Evolutionary conservation across 1,284 basidiomycete species (phyloP), one percentile per base, ranked within the genome.

Genomic region (Marasmius oreades): DNA sequence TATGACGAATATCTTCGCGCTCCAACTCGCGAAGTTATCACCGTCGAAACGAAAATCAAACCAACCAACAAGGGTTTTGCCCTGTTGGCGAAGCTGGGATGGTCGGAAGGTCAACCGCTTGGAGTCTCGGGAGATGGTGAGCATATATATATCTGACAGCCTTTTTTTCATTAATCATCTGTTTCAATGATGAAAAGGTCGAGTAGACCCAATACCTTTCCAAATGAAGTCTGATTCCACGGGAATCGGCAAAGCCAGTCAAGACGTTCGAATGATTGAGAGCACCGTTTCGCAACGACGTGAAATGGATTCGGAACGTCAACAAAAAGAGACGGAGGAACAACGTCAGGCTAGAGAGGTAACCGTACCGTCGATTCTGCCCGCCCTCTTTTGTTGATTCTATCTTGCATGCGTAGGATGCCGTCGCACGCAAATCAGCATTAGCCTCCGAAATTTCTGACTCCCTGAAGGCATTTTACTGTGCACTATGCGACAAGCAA

Each of bases 211-310:
- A 1, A 76, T 93, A 31, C 90, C 90, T 5, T 92, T 92, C 67
- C 77, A 85, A 56, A 74, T 90, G 62, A 92, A 92, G 69, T 78
- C 77, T 36, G 90, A 92, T 64, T 73, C 80, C 46, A 88, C 86
- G 23, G 90, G 90, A 8, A 76, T 93, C 10, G 90, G 90, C 18
- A 92, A 92, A 66, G 77, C 77, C 4, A 85, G 69, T 56, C 88
- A 90, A 66, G 90, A 93, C 67, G 79, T 86, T 47, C 80, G 81
- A 42, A 87, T 92, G 82, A 88, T 91, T 55, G 89, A 92, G 66
- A 84, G 85, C 0, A 91, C 90, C 3, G 90, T 91, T 23, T 85
- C 90, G 5, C 87, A 90, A 63, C 82, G 90, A 22, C 82, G 90
- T 14, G 85, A 75, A 53, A 71, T 92, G 16, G 88, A 90, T 62